phyloP scores from a whole-genome alignment of 2,329 filamentous ascomycete genomes.

The Arthrobotrys sphaeroides region DNA sequence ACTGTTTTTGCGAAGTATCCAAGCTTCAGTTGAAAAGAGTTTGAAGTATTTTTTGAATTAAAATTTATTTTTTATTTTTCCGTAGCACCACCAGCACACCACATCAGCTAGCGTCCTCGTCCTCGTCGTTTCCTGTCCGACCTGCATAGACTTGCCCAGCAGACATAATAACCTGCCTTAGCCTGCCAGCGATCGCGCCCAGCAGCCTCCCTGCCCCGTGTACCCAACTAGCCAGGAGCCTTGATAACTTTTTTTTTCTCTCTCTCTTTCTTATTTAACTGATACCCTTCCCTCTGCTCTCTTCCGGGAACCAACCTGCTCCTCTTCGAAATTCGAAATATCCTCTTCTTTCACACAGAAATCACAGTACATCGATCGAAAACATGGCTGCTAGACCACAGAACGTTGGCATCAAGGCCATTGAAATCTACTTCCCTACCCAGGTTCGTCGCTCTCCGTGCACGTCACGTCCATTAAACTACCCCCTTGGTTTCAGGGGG shows the following conservation, averaged over 20 bases:
- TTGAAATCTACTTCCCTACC: slow-evolving; percentile 86
- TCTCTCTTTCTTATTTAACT: slow-evolving; percentile 46
- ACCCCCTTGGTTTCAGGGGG: slow-evolving; percentile 5
- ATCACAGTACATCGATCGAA: slow-evolving; percentile 43
- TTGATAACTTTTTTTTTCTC: slow-evolving; percentile 33
- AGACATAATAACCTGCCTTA: neutral
- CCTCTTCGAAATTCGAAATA: slow-evolving; percentile 28
- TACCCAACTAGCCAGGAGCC: slow-evolving; percentile 9
- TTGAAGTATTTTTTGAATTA: slow-evolving; percentile 2
- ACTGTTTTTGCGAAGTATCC: neutral
- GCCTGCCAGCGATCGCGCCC: slow-evolving; percentile 20
- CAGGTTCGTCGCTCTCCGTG: slow-evolving; percentile 70
- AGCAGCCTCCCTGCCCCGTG: slow-evolving; percentile 8
- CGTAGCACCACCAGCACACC: slow-evolving; percentile 53
- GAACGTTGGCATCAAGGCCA: slow-evolving; percentile 92
- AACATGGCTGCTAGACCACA: slow-evolving; percentile 79
- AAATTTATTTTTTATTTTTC: slow-evolving; percentile 1
- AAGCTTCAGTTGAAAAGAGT: neutral
- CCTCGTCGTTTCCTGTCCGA: neutral
- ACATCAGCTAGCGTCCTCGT: slow-evolving; percentile 24
- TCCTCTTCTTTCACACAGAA: slow-evolving; percentile 21
- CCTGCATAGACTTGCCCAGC: slow-evolving; percentile 31
- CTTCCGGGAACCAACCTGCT: slow-evolving; percentile 4
- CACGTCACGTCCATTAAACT: neutral
- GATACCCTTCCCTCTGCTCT: slow-evolving; percentile 36